Conservation (phyloP, 2,329 filamentous ascomycete species). For the Botrytis deweyae region DNA sequence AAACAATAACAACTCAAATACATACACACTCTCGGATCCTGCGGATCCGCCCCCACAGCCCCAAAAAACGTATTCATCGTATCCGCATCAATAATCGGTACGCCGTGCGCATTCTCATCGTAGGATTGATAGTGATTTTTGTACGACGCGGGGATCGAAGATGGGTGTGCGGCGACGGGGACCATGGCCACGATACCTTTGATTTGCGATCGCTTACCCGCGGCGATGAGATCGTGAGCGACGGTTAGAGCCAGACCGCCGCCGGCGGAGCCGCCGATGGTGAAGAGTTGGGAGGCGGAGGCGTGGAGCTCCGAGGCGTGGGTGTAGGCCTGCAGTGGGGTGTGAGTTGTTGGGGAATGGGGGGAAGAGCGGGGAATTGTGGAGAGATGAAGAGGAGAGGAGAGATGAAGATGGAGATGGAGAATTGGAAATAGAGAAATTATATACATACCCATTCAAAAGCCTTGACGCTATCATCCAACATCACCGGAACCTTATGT, state of each 20-base stretch:
- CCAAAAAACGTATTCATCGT: slow-evolving; percentile 31
- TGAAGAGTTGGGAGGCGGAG: slow-evolving; percentile 25
- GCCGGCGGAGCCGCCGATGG: slow-evolving; percentile 33
- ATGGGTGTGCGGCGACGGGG: slow-evolving; percentile 30
- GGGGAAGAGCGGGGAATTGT: too few relatives aligned
- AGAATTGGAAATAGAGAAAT: too few relatives aligned
- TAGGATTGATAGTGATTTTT: slow-evolving; percentile 28
- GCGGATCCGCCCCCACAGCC: slow-evolving; percentile 18
- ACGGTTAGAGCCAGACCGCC: slow-evolving; percentile 31
- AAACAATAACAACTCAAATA: neutral
- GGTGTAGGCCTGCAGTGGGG: slow-evolving; percentile 24
- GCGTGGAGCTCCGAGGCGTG: slow-evolving; percentile 25
- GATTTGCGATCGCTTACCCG: slow-evolving; percentile 22
- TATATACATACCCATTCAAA: slow-evolving; percentile 5
- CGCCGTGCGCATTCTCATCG: slow-evolving; percentile 26
- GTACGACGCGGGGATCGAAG: slow-evolving; percentile 28
- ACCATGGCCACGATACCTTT: slow-evolving; percentile 32
- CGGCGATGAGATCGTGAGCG: slow-evolving; percentile 30
- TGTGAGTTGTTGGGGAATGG: too few relatives aligned
- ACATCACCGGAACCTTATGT: slow-evolving; percentile 7
- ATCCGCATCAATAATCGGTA: slow-evolving; percentile 29
- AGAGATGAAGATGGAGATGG: too few relatives aligned
- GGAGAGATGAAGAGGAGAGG: neutral
- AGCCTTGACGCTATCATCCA: slow-evolving; percentile 6
- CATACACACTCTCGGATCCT: slow-evolving; percentile 23